These are phyloP conservation scores for Populus simonii DNA, from an alignment of 345 rosid species.

Conservation along the genomic window DNA sequence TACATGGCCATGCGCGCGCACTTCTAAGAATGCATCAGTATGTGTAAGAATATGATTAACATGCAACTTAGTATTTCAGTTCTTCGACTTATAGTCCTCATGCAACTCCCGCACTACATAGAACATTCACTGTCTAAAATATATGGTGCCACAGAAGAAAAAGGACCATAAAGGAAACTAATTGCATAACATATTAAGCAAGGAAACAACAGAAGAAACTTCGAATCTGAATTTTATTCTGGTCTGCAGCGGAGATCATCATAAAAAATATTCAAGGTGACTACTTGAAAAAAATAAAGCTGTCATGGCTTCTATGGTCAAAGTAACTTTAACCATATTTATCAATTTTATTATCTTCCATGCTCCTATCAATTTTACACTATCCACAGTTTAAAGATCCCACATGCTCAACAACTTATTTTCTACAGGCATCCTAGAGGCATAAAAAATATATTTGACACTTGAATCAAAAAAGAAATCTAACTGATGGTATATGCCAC, in stretches of 20 bases:
- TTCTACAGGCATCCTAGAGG: background rate
- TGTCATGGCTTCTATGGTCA: background rate
- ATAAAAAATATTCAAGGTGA: background rate
- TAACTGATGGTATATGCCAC: background rate
- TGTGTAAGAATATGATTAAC: background rate
- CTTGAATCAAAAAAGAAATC: background rate
- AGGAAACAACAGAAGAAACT: background rate
- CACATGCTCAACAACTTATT: background rate
- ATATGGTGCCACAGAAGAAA: background rate
- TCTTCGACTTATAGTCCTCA: background rate
- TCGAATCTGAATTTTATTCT: background rate
- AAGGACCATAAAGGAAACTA: background rate
- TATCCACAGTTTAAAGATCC: background rate
- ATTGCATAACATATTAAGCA: background rate
- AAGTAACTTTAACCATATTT: background rate
- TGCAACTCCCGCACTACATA: background rate
- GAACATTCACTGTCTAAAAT: background rate
- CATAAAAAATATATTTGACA: background rate
- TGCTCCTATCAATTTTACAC: background rate
- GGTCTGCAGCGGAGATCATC: background rate
- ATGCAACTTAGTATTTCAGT: background rate
- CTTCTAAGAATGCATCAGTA: background rate
- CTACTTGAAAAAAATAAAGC: background rate
- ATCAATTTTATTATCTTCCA: background rate
- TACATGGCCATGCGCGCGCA: background rate